Evolutionary conservation across 2,329 filamentous ascomycete species (phyloP).

Genomic region (Aureobasidium lini): DNA sequence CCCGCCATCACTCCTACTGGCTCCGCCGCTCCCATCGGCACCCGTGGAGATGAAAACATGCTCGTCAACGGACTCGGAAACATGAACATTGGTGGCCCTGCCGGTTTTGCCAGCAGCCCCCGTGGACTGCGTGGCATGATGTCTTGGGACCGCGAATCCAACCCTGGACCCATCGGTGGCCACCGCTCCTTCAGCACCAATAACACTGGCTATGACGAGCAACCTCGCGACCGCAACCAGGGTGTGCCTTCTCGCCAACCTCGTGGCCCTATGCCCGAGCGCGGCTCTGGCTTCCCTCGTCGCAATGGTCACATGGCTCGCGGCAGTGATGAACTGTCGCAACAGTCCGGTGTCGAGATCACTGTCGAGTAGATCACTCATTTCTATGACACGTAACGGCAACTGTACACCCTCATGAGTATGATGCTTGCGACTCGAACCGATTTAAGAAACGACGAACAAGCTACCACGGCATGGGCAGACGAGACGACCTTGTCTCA

Average conservation of each 20-base stretch:
- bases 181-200: constrained; percentile 54
- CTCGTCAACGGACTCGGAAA: constrained; percentile 57
- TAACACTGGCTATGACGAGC: constrained; percentile 51
- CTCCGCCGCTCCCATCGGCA: constrained; percentile 56
- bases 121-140: constrained; percentile 52
- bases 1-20: constrained; percentile 58
- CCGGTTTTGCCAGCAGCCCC: constrained; percentile 46
- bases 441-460: constrained; percentile 10
- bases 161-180: constrained; percentile 55
- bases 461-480: constrained; percentile 14
- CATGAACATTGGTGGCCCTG: constrained; percentile 47
- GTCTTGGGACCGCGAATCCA: constrained; percentile 51
- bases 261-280: constrained; percentile 53
- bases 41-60: constrained; percentile 49
- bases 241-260: constrained; percentile 52
- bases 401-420: constrained; percentile 14
- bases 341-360: constrained; percentile 52
- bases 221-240: constrained; percentile 41
- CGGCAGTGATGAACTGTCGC: constrained; percentile 56
- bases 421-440: constrained; percentile 15
- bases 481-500: constrained; percentile 11
- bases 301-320: constrained; percentile 56
- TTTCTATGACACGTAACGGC: constrained; percentile 12
- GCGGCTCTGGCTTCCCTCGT: constrained; percentile 49
- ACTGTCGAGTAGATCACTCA: constrained; percentile 48